Evolutionary conservation across 345 rosid genomes (phyloP), one percentile per base, ranked within the genome.

Genomic region (Raphanus sativus): DNA sequence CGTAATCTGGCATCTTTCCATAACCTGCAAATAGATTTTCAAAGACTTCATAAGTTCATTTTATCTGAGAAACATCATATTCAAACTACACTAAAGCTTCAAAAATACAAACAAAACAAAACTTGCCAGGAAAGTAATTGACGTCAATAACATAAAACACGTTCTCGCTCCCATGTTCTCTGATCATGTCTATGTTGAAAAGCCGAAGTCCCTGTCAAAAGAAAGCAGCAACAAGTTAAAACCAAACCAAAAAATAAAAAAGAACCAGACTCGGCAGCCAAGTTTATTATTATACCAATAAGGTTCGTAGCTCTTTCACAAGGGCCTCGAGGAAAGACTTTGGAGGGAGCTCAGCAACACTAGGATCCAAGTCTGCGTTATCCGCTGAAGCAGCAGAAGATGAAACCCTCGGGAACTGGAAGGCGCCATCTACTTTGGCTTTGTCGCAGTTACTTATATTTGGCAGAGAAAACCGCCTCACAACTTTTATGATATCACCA

Each of bases 131-230:
- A 75, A 91, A 94, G 84, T 92, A 91, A 82, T 94, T 94, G 79
- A 94, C 88, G 92, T 94, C 98, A n/a, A 94, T 87, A 75, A 90
- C 97, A 70, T 89, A 90, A 81, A 86, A 94, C 65, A 65, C 58
- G 58, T 92, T 92, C 76, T 84, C 86, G 56, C 87, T 86, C 72
- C 91, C 97, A 71, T 90, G 87, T 81, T 90, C 92, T 12, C 97
- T 88, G 48, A 94, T 92, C 95, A 92, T 87, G 75, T 94, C 97
- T 71, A 94, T 86, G 88, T 92, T 94, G 87, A 94, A 94, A 86
- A 94, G 85, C 45, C 62, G 87, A 29, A 94, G 91, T 66, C 96
- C 82, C 82, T 79, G 52, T 50, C 34, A 25, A 6, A 30, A 11
- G 2, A 56, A 80, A 63, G 15, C 75, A 74, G 52, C 21, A 38